Evolutionary conservation across 2,329 filamentous ascomycete species (phyloP), one percentile per base, ranked within the genome.

Genomic region (Teratosphaeria epicoccoides): DNA sequence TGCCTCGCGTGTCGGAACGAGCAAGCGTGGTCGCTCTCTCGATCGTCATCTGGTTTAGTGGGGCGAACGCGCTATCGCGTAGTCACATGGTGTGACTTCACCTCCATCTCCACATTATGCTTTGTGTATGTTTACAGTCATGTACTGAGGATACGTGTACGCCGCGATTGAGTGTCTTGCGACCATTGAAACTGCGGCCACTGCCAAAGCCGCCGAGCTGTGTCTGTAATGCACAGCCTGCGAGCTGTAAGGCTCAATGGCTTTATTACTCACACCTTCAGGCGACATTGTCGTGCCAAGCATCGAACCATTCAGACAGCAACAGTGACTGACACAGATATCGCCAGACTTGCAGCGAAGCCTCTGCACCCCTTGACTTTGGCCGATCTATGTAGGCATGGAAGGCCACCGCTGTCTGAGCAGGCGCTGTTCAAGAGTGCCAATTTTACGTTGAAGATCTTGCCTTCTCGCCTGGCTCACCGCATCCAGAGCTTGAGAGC

Each of bases 401-500:
- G 93, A 55, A 83, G 87, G 6, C 91, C 91, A 26, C 90, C 93
- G 0, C 79, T 97, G 49, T 87, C 87, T 2, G 80, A 84, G 51
- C 77, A 84, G 37, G 86, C 88, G 22, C 80, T 98, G 51, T 82
- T 95, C 62, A 82, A 85, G 33, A 96, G 90, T 1, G 93, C 93
- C 56, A 95, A 96, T 73, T 97, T 97, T 73, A 95, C 93, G 11
- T 84, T 97, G 59, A 87, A 85, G 24, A 85, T 96, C 49, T 83
- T 97, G 9, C 93, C 93, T 12, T 87, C 93, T 47, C 88, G 93
- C 33, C 83, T 98, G 24, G 93, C 93, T 24, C 88, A 94, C 67
- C 88, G 93, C 52, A 95, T 98, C 58, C 87, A 95, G 68, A 88
- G 89, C 43, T 76, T 98, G 17, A 85, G 90, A 57, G 95, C 95